Base-by-base conservation (phyloP, 2,329 filamentous ascomycete genomes). In the Alternaria longipes region DNA sequence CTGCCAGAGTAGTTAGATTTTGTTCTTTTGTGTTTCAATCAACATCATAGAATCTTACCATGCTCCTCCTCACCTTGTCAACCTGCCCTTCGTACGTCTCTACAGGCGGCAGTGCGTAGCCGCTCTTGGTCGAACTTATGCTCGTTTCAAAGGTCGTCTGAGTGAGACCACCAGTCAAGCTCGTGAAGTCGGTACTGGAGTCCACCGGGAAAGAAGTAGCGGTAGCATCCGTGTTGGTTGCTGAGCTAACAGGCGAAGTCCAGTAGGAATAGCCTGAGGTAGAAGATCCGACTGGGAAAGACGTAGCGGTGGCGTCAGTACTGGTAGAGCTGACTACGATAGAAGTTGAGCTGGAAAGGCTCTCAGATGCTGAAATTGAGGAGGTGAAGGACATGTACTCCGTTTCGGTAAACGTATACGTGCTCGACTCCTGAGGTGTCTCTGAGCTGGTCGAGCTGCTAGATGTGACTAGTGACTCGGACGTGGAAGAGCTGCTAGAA, bases 61-160 rank as follows among this genome's bases (percentile, higher is more conserved):
- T 40, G 20, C 44, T 34, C 28, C 54, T 45, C 22, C 57, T 61
- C 20, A 12, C 12, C 20, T 28, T 46, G 12, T 50, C 22, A 2
- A 32, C 26, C 36, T 55, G 40, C 9, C 18, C 28, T 11, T 42
- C 54, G 32, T 50, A 36, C n/a, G 50, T 60, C 36, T 38, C 28
- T 9, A 26, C 50, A 4, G 60, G 54, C 8, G 52, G 51, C 30
- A 58, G 22, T 16, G 44, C 47, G 18, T 56, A 50, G 5, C 49
- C 56, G 14, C 56, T 63, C 32, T 54, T 60, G n/a, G 53, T 63
- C 24, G 54, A 30, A 30, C 55, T 65, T 22, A 50, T 45, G 14
- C 60, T 63, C 11, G 63, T 65, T 42, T 63, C 54, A 14, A 65
- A 58, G 5, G 63, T 65, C 2, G 62, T 60, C 1, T 41, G 56